These are phyloP conservation scores for Talaromyces sp. DNA, from an alignment of 2,329 filamentous ascomycete genomes.

Conservation along the genomic window DNA sequence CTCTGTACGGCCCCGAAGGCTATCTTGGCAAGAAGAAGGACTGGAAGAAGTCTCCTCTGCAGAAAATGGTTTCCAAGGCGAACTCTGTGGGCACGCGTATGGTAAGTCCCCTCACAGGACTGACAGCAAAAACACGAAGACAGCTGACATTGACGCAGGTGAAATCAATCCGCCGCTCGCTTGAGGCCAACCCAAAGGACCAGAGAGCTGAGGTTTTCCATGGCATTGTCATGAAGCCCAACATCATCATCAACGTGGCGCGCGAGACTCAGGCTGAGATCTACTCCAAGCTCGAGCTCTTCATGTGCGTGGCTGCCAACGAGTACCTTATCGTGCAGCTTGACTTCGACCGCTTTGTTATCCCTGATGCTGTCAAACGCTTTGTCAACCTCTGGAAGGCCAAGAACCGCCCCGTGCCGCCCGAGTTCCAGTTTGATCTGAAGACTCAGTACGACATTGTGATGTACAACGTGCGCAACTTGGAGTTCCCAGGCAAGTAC, in stretches of 20 bases:
- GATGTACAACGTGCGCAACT: conserved; percentile 37
- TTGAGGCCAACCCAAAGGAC: conserved; percentile 4
- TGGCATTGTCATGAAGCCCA: conserved; percentile 18
- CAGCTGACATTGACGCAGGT: background rate
- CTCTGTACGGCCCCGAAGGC: conserved; percentile 7
- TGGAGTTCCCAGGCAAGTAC: conserved; percentile 41
- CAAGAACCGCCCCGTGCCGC: conserved; percentile 43
- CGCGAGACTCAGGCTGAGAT: conserved; percentile 37
- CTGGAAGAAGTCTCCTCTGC: conserved; percentile 7
- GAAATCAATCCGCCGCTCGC: conserved; percentile 2
- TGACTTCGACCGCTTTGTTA: conserved; percentile 30
- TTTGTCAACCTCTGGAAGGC: conserved; percentile 36
- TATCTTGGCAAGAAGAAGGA: conserved; percentile 8
- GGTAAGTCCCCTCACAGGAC: background rate
- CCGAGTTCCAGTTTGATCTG: conserved; percentile 50
- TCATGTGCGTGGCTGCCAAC: conserved; percentile 41
- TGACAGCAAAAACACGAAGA: background rate
- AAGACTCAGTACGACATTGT: conserved; percentile 45
- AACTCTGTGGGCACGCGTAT: conserved; percentile 6
- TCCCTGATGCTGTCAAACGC: conserved; percentile 32
- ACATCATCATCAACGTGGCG: conserved; percentile 34
- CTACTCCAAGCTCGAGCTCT: conserved; percentile 41
- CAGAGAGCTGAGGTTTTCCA: conserved; percentile 9
- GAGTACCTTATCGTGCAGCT: conserved; percentile 40
- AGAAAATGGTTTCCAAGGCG: conserved; percentile 5